phyloP scores from a whole-genome alignment of 2,329 filamentous ascomycete species.

The Fusarium sp. region DNA sequence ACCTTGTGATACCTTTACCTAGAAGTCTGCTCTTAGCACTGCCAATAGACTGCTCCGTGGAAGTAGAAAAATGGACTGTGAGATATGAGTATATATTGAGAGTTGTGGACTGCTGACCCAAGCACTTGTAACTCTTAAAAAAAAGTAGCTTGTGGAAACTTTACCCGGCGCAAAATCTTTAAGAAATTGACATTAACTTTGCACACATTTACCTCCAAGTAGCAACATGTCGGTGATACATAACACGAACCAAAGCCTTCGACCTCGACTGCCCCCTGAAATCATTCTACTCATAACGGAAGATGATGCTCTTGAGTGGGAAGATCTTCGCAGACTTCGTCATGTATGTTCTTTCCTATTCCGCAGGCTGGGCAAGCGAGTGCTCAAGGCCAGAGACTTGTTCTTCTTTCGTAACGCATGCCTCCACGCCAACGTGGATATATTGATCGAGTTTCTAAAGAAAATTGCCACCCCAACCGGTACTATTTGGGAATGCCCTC shows the following conservation, averaged over 20 bases:
- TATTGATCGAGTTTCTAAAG: not conserved
- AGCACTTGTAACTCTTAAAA: accelerated
- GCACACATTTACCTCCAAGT: not conserved
- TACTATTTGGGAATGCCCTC: not conserved
- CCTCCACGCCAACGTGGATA: not conserved
- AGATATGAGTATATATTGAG: not conserved
- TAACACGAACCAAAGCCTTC: too few species aligned
- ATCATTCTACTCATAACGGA: not conserved
- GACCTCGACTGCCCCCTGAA: not conserved
- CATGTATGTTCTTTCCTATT: not conserved
- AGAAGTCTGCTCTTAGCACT: not conserved
- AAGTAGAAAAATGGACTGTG: not conserved
- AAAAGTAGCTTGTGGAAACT: not conserved
- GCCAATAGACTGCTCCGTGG: not conserved
- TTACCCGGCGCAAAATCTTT: accelerated
- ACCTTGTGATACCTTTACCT: too few species aligned
- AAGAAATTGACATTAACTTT: not conserved
- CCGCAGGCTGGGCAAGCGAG: not conserved
- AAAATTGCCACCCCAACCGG: not conserved
- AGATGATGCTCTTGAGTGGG: not conserved
- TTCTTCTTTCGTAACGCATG: not conserved
- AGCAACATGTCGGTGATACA: not conserved
- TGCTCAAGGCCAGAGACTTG: not conserved
- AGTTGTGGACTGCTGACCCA: not conserved
- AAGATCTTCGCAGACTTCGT: not conserved